phyloP scores from a whole-genome alignment of 2,329 filamentous ascomycete species.

The Ophiostoma sp. region DNA sequence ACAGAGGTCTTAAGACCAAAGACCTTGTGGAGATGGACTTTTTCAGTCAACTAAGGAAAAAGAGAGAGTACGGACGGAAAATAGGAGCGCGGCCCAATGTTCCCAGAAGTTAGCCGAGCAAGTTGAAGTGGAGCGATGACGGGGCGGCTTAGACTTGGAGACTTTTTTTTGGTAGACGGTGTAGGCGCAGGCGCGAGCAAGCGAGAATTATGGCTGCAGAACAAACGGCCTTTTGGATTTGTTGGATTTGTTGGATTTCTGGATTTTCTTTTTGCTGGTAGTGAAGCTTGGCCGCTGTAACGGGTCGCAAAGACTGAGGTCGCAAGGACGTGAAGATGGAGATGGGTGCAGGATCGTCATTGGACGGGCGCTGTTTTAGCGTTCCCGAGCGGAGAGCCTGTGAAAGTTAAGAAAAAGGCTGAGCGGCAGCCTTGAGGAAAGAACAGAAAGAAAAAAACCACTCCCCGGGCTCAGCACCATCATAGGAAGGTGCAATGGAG shows the following conservation, averaged over 20 bases:
- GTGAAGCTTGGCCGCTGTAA: slow-evolving; percentile 13
- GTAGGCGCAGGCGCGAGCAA: not conserved
- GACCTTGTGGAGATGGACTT: not conserved
- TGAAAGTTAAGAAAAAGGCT: not conserved
- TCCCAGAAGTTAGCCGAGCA: slow-evolving; percentile 7
- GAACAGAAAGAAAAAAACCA: not conserved
- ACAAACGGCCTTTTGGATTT: not conserved
- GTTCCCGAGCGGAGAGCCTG: not conserved
- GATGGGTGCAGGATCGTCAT: not conserved
- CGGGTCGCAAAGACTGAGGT: not conserved
- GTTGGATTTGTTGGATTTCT: not conserved
- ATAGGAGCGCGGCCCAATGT: not conserved
- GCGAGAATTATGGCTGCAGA: not conserved
- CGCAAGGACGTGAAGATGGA: not conserved
- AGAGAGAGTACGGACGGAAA: not conserved
- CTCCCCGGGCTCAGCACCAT: not conserved
- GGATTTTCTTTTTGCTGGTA: not conserved
- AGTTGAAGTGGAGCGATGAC: not conserved
- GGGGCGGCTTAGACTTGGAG: not conserved
- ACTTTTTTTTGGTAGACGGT: not conserved
- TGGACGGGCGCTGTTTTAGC: slow-evolving; percentile 18
- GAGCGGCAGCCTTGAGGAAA: slow-evolving; percentile 10
- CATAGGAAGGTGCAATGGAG: not conserved
- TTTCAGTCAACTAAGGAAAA: not conserved
- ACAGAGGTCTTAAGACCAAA: not conserved